phyloP scores from a whole-genome alignment of 2,329 filamentous ascomycete genomes.

The Leptodontidium sp. region DNA sequence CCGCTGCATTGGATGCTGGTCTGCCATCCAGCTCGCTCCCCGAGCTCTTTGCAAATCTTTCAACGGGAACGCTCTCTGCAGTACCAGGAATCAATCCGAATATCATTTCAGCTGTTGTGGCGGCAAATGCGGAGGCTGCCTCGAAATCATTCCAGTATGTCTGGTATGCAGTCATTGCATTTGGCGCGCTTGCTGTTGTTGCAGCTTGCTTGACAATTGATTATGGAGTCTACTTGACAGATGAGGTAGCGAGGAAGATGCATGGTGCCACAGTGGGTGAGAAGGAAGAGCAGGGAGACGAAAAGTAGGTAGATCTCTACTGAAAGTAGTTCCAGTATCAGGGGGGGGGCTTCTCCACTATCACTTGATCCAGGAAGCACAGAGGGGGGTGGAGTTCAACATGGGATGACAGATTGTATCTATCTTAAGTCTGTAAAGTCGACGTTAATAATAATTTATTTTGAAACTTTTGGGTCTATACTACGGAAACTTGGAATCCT shows the following conservation, averaged over 20 bases:
- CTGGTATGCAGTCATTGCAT: constrained; percentile 49
- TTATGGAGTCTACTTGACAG: constrained; percentile 47
- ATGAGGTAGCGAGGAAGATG: constrained; percentile 48
- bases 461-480: background rate
- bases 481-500: background rate
- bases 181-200: constrained; percentile 47
- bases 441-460: background rate
- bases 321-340: background rate
- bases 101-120: constrained; percentile 44
- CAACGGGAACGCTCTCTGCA: constrained; percentile 42
- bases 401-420: background rate
- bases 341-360: background rate
- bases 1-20: constrained; percentile 49
- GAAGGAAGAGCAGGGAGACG: constrained; percentile 7
- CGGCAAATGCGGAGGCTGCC: constrained; percentile 48
- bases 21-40: constrained; percentile 48
- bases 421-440: background rate
- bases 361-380: background rate
- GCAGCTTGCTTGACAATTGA: constrained; percentile 47
- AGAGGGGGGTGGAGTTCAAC: background rate
- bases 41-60: constrained; percentile 48
- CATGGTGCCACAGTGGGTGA: constrained; percentile 32
- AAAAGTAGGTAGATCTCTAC: background rate
- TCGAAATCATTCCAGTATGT: constrained; percentile 48
- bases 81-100: constrained; percentile 46